Evolutionary conservation across 208 protist species (phyloP).

Genomic region (Leishmania aethiopica): DNA sequence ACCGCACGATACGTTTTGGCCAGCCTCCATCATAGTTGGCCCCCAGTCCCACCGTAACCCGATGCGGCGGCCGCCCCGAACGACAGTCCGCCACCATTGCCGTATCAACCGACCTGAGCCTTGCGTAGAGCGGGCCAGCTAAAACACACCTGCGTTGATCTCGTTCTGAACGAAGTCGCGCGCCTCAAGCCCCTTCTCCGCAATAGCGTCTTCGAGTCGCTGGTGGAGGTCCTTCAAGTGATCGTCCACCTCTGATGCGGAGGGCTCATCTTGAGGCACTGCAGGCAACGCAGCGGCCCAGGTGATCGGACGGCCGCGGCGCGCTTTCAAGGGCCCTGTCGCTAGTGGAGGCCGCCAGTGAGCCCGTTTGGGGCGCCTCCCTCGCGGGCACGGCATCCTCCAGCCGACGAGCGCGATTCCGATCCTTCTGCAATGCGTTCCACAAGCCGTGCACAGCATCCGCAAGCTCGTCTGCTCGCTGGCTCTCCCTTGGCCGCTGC

Average conservation of each 20-base stretch:
- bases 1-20: neutral
- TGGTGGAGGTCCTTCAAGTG: neutral
- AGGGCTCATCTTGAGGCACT: neutral
- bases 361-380: neutral
- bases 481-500: slow-evolving; percentile 5
- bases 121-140: neutral
- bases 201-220: neutral
- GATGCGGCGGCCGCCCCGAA: neutral
- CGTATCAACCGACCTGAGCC: neutral
- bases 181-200: neutral
- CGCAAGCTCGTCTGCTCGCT: slow-evolving; percentile 23
- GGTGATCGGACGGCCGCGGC: neutral
- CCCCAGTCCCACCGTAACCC: neutral
- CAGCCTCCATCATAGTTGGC: neutral
- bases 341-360: neutral
- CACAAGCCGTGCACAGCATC: slow-evolving; percentile 7
- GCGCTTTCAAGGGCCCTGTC: neutral
- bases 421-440: slow-evolving; percentile 17
- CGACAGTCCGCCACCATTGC: no score
- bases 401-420: neutral
- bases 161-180: neutral
- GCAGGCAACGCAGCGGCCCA: neutral
- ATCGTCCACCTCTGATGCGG: neutral
- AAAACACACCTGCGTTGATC: neutral
- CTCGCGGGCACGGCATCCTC: neutral